phyloP scores from a whole-genome alignment of 495 filamentous ascomycete genomes.

The Hamigera avellanea region DNA sequence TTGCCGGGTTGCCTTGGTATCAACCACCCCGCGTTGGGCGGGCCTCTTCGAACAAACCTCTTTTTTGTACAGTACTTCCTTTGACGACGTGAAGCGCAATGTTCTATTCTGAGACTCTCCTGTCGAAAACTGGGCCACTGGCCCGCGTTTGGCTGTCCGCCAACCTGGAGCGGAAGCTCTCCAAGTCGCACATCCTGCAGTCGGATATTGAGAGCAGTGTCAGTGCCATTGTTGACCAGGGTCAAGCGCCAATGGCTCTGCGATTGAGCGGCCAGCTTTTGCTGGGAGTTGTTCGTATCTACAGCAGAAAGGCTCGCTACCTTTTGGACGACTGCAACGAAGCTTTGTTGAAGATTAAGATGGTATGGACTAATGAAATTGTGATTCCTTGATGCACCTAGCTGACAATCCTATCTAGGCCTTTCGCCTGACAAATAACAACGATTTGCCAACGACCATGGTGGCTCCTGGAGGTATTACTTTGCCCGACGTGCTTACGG shows the following conservation, averaged over 20 bases:
- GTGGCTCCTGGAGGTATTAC: conserved; percentile 58
- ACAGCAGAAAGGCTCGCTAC: conserved; percentile 93
- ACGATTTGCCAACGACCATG: conserved; percentile 62
- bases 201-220: conserved; percentile 89
- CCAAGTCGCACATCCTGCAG: conserved; percentile 86
- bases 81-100: conserved; percentile 38
- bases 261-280: conserved; percentile 89
- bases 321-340: conserved; percentile 95
- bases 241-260: conserved; percentile 89
- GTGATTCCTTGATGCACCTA: not conserved
- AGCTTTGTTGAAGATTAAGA: conserved; percentile 93
- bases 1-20: conserved; percentile 13
- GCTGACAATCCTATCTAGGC: conserved; percentile 41
- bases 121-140: conserved; percentile 92
- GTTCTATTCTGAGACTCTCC: conserved; percentile 96
- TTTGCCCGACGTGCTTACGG: conserved; percentile 80
- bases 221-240: conserved; percentile 83
- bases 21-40: conserved; percentile 31
- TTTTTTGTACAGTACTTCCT: conserved; percentile 3
- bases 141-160: conserved; percentile 96
- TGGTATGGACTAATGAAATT: conserved; percentile 63
- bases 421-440: conserved; percentile 67
- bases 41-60: conserved; percentile 10
- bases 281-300: conserved; percentile 91
- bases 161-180: conserved; percentile 94